Base-by-base conservation (phyloP, 305 asterid species). In the Plantago coronopus region DNA sequence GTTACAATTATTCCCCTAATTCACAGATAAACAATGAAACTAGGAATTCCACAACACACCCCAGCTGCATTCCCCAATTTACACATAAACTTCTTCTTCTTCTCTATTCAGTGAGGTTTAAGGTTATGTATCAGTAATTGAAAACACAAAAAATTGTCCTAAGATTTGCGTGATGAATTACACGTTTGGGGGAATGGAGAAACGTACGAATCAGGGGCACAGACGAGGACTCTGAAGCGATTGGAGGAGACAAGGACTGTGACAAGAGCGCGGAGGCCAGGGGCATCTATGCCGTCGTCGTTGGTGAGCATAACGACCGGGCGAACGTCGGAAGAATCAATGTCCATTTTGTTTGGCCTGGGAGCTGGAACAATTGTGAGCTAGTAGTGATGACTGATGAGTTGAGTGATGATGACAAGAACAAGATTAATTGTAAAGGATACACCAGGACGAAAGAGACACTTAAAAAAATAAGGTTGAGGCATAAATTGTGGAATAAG, bases 201-300 rank as follows among this genome's bases (percentile, higher is more conserved):
- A 17, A 55, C 21, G 40, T 78, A 89, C 95, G 89, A 79, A 64
- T 87, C 94, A 56, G 97, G 98, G 29, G 98, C 96, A 75, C 98
- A 86, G 61, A 91, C 95, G 69, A 86, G 69, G 76, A 88, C 85
- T 54, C 69, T 43, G 68, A 85, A 88, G 57, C 86, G 98, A 69
- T 79, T 71, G 57, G 95, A 57, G 59, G 88, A 65, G 73, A 86
- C 85, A 34, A 88, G 93, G 42, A 79, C 83, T 23, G 74, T 67
- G 54, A 88, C 91, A 5, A 91, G 88, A 72, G 93, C 81, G 54
- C 79, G 80, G 51, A 91, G 69, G 6, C 95, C 96, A 2, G 96
- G 81, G 18, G 98, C 95, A 48, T 80, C 90, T 13, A 91, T 83
- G 31, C 96, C 98, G 69, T 88, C 96, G 78, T 88, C 98, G 81